Evolutionary conservation across 306 rosid species (phyloP).

Genomic region (Corylus heterophylla): DNA sequence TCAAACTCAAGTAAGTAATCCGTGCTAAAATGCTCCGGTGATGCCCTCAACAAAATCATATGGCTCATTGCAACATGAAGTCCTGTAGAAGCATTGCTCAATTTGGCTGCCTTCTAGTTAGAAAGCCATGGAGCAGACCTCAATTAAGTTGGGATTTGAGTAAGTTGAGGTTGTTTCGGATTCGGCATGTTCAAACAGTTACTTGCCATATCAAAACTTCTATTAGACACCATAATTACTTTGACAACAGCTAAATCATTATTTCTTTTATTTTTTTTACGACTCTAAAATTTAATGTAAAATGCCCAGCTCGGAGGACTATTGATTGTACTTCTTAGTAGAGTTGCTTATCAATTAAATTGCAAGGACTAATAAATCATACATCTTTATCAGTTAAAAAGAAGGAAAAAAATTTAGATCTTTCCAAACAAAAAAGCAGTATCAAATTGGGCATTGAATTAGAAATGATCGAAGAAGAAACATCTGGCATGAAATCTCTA

Average conservation of each 20-base stretch:
- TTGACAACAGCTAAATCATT: not conserved
- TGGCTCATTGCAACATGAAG: not conserved
- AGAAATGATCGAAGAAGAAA: not conserved
- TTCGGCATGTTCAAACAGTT: not conserved
- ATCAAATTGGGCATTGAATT: not conserved
- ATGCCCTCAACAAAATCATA: not conserved
- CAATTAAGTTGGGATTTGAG: not conserved
- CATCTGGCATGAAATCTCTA: not conserved
- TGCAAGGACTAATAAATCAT: not conserved
- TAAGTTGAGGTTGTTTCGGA: not conserved
- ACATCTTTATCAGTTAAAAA: not conserved
- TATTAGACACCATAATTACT: not conserved
- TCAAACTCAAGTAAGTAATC: not conserved
- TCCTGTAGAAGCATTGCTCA: not conserved
- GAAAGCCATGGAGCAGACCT: not conserved
- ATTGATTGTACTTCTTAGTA: not conserved
- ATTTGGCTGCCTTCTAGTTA: not conserved
- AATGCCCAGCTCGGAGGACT: not conserved
- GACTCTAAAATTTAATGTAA: not conserved
- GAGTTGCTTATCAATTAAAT: not conserved
- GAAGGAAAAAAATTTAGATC: not conserved
- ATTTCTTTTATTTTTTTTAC: not conserved
- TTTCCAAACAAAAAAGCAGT: not conserved
- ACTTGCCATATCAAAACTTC: not conserved
- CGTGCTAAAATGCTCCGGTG: not conserved